These are phyloP conservation scores for Debaryomyces subglobosus DNA, from an alignment of 1,139 yeast species.

Conservation along the genomic window DNA sequence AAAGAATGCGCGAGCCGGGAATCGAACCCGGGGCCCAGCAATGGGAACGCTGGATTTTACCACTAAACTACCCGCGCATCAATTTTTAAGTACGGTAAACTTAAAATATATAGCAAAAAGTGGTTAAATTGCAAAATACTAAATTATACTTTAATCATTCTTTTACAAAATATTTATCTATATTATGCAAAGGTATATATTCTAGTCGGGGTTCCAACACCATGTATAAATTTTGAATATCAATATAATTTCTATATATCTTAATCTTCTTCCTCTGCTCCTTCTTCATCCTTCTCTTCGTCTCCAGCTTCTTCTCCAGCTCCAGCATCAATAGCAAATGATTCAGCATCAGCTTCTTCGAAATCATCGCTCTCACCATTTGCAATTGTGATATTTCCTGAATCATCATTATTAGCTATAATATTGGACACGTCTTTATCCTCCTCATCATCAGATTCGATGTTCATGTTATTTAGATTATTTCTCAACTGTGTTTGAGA, in stretches of 20 bases:
- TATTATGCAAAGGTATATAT: neutral
- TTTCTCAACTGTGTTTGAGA: constrained; percentile 42
- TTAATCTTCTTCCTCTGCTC: constrained; percentile 5
- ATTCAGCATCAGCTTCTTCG: constrained; percentile 25
- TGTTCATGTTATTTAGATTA: constrained; percentile 21
- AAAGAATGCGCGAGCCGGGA: constrained; percentile 13
- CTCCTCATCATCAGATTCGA: constrained; percentile 28
- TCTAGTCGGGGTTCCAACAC: neutral
- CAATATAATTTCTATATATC: neutral
- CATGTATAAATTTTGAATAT: neutral
- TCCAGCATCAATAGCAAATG: constrained; percentile 14
- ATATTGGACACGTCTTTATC: constrained; percentile 21
- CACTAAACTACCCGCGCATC: constrained; percentile 13
- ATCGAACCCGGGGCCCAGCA: constrained; percentile 15
- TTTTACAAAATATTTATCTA: neutral
- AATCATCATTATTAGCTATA: constrained; percentile 18
- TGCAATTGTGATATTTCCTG: constrained; percentile 32
- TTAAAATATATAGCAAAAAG: neutral
- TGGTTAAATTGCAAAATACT: no score
- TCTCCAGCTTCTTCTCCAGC: constrained; percentile 13
- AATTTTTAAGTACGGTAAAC: neutral
- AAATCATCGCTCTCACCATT: constrained; percentile 49
- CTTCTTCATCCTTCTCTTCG: constrained; percentile 10
- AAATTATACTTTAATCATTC: no score
- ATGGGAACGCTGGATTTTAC: constrained; percentile 14